Percentiles rank a stretch among this genome's conserved stretches.
Conservation (phyloP, 805 yeast genomes). For the Yarrowia yakushimensis region DNA sequence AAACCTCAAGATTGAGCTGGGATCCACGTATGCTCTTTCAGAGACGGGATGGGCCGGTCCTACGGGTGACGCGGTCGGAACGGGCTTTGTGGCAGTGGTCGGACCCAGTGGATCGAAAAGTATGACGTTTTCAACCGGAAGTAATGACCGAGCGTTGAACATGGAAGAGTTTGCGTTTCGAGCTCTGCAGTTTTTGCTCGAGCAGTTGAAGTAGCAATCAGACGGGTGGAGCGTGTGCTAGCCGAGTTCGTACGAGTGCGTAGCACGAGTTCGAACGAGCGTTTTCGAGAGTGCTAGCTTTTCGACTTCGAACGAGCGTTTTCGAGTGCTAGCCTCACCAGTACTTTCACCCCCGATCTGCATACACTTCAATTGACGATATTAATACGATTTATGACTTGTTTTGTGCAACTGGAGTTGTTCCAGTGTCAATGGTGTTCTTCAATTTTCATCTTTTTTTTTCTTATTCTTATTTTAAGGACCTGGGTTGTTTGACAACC, state of each 20-base stretch:
- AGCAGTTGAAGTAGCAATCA: slow-evolving; percentile 4
- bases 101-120: slow-evolving; percentile 33
- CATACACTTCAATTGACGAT: too few relatives aligned
- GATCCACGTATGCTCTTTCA: slow-evolving; percentile 74
- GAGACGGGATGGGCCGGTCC: slow-evolving; percentile 93
- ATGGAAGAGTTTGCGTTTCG: slow-evolving; percentile 71
- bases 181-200: slow-evolving; percentile 44
- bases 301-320: neutral
- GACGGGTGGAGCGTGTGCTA: neutral
- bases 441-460: too few relatives aligned
- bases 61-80: slow-evolving; percentile 31
- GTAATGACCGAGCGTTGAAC: slow-evolving; percentile 55
- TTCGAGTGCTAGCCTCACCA: too few relatives aligned
- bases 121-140: slow-evolving; percentile 42
- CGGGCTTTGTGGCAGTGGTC: slow-evolving; percentile 40
- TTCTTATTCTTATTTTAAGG: too few relatives aligned
- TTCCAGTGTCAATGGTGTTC: too few relatives aligned
- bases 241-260: neutral
- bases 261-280: neutral
- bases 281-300: too few relatives aligned
- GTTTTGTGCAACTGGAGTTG: too few relatives aligned
- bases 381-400: neutral
- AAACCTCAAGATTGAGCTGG: slow-evolving; percentile 72
- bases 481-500: too few relatives aligned
- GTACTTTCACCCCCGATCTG: too few relatives aligned